A percentile compares a stretch with the other conserved stretches of the same genome.
These are phyloP conservation scores for Phyllosticta citribraziliensis DNA, from an alignment of 2,329 filamentous ascomycete species.

Conservation along the genomic window DNA sequence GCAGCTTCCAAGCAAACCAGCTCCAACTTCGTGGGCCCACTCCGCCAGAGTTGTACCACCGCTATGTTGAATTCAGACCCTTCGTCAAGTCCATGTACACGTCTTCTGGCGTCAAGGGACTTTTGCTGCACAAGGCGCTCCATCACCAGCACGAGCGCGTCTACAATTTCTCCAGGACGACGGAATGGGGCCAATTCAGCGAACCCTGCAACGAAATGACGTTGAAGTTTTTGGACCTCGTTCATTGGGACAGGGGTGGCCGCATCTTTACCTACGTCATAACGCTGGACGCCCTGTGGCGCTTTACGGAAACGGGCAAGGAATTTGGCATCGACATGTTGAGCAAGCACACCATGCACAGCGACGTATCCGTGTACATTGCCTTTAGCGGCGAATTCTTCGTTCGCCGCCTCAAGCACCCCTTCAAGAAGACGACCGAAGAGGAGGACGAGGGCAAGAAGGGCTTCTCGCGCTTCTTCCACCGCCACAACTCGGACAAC, in stretches of 20 bases:
- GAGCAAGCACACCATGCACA: conserved; percentile 96
- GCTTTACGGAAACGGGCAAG: conserved; percentile 91
- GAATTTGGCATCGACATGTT: conserved; percentile 91
- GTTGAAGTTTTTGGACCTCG: conserved; percentile 73
- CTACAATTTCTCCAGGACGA: conserved; percentile 76
- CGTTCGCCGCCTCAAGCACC: conserved; percentile 57
- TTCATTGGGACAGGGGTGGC: conserved; percentile 75
- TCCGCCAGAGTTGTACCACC: conserved; percentile 72
- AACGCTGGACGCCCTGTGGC: conserved; percentile 74
- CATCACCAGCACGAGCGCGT: conserved; percentile 84
- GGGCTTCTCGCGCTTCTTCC: neutral
- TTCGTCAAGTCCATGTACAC: conserved; percentile 87
- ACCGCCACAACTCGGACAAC: conserved; percentile 1
- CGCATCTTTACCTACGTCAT: conserved; percentile 88
- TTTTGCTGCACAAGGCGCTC: conserved; percentile 70
- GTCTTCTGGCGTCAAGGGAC: conserved; percentile 64
- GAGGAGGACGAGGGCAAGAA: conserved; percentile 14
- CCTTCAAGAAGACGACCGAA: conserved; percentile 26
- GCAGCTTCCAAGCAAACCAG: conserved; percentile 84
- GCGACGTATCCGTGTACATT: conserved; percentile 81
- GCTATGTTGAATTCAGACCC: conserved; percentile 86
- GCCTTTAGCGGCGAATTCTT: conserved; percentile 93
- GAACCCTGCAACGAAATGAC: conserved; percentile 61
- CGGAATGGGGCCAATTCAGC: conserved; percentile 59
- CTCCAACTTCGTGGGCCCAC: conserved; percentile 80